Evolutionary conservation across 768 basidiomycete genomes (phyloP).

Genomic region (Collybia sp.): DNA sequence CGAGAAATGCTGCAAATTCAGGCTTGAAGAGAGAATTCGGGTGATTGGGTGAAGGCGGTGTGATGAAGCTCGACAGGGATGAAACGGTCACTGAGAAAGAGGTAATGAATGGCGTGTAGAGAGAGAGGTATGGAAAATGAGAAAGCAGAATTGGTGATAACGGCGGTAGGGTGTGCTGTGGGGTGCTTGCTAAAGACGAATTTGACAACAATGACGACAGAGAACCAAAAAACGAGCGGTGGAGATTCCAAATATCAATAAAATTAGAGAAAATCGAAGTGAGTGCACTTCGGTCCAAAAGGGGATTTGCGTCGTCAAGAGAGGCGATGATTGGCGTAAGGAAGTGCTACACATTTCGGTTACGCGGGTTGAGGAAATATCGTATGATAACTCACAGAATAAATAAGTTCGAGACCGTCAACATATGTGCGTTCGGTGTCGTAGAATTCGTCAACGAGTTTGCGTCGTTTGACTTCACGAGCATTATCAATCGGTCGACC

Average conservation of each 20-base stretch:
- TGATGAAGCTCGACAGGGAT: constrained; percentile 49
- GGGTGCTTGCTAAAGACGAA: constrained; percentile 27
- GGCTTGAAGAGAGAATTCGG: constrained; percentile 40
- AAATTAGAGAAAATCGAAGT: constrained; percentile 83
- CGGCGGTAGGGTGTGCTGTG: constrained; percentile 10
- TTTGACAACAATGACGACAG: constrained; percentile 44
- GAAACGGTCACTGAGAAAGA: constrained; percentile 67
- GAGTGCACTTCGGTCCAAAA: constrained; percentile 66
- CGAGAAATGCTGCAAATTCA: constrained; percentile 60
- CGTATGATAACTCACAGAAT: constrained; percentile 51
- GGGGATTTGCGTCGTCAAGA: constrained; percentile 59
- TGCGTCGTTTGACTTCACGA: constrained; percentile 51
- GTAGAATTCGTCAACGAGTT: constrained; percentile 75
- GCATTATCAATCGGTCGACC: constrained; percentile 43
- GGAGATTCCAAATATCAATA: constrained; percentile 88
- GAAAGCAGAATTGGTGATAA: constrained; percentile 62
- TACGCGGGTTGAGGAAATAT: neutral
- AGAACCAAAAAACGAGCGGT: constrained; percentile 66
- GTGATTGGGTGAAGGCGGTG: constrained; percentile 31
- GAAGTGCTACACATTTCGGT: constrained; percentile 55
- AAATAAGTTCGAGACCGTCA: constrained; percentile 77
- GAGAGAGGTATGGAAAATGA: constrained; percentile 85
- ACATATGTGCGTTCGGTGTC: constrained; percentile 81
- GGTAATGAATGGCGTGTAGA: constrained; percentile 83
- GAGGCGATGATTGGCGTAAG: constrained; percentile 75